Evolutionary conservation across 352 stramenopile species (phyloP).

Genomic region (Globisporangium mamillatum): DNA sequence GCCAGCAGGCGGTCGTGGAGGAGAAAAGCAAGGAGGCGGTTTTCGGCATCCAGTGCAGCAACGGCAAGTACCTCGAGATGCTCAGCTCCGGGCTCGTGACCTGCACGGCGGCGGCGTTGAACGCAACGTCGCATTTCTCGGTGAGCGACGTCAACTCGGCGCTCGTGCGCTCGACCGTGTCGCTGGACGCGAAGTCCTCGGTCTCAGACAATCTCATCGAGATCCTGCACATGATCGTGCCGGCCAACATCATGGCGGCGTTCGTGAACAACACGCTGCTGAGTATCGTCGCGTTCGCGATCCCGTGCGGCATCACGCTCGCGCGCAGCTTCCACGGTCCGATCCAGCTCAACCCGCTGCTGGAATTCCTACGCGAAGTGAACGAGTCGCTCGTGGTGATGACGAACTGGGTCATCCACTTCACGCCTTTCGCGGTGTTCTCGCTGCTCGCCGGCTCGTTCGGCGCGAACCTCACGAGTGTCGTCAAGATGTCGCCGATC

Average conservation of each 20-base stretch:
- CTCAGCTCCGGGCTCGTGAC: conserved; percentile 45
- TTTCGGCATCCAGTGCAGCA: conserved; percentile 76
- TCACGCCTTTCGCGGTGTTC: conserved; percentile 70
- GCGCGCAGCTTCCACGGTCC: conserved; percentile 70
- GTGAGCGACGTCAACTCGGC: conserved; percentile 57
- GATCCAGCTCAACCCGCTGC: conserved; percentile 66
- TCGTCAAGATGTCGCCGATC: conserved; percentile 41
- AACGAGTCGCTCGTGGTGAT: conserved; percentile 81
- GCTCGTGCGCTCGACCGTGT: conserved; percentile 42
- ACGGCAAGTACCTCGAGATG: conserved; percentile 64
- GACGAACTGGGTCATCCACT: conserved; percentile 66
- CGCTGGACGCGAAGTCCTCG: conserved; percentile 36
- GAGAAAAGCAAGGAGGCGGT: conserved; percentile 35
- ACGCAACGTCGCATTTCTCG: conserved; percentile 44
- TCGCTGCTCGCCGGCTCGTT: conserved; percentile 70
- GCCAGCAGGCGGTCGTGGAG: conserved; percentile 25
- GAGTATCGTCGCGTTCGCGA: conserved; percentile 68
- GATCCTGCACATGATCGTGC: conserved; percentile 60
- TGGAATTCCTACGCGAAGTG: conserved; percentile 77
- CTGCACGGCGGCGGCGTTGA: conserved; percentile 41
- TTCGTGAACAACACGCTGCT: conserved; percentile 68
- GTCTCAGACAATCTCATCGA: conserved; percentile 64
- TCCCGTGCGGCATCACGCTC: conserved; percentile 60
- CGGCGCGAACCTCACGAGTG: conserved; percentile 31
- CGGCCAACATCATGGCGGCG: conserved; percentile 68